Percentiles rank a stretch among this genome's conserved stretches.
Evolutionary conservation across 495 filamentous ascomycete species (phyloP).

Genomic region (Annulohypoxylon nitens): DNA sequence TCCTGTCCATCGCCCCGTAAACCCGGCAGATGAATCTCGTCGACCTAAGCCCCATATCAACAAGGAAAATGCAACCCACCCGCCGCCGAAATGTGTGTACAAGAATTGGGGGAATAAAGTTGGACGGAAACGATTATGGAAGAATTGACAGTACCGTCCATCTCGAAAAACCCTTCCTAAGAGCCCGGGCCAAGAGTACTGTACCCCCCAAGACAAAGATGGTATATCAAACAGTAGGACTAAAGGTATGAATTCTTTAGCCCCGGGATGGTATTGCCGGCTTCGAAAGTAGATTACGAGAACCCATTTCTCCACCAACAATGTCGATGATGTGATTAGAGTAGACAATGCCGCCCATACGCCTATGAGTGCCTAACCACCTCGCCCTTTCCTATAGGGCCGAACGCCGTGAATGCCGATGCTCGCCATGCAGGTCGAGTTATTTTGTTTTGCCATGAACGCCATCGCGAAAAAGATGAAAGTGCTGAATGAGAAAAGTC

Average conservation of each 20-base stretch:
- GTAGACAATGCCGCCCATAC: slow-evolving; percentile 29
- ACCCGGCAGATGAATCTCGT: background rate
- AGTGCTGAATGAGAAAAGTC: slow-evolving; percentile 23
- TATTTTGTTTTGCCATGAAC: slow-evolving; percentile 40
- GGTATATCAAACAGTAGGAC: slow-evolving; percentile 44
- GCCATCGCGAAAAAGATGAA: slow-evolving; percentile 36
- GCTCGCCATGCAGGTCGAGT: slow-evolving; percentile 29
- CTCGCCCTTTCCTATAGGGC: slow-evolving; percentile 26
- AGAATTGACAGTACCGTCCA: slow-evolving; percentile 36
- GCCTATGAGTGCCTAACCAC: slow-evolving; percentile 20
- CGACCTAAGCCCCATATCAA: background rate
- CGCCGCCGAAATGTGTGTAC: background rate
- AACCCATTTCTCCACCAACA: slow-evolving; percentile 27
- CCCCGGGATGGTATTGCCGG: background rate
- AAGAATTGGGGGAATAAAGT: background rate
- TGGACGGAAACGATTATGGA: slow-evolving; percentile 1
- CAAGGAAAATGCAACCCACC: background rate
- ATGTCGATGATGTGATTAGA: slow-evolving; percentile 32
- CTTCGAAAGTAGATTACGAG: slow-evolving; percentile 38
- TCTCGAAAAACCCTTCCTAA: slow-evolving; percentile 32
- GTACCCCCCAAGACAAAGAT: slow-evolving; percentile 24
- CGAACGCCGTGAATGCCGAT: slow-evolving; percentile 43
- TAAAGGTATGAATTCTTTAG: slow-evolving; percentile 24
- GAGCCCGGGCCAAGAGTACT: slow-evolving; percentile 10
- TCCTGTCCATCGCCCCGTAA: background rate